phyloP scores from a whole-genome alignment of 805 yeast species.

The Monosporozyma aerobia region DNA sequence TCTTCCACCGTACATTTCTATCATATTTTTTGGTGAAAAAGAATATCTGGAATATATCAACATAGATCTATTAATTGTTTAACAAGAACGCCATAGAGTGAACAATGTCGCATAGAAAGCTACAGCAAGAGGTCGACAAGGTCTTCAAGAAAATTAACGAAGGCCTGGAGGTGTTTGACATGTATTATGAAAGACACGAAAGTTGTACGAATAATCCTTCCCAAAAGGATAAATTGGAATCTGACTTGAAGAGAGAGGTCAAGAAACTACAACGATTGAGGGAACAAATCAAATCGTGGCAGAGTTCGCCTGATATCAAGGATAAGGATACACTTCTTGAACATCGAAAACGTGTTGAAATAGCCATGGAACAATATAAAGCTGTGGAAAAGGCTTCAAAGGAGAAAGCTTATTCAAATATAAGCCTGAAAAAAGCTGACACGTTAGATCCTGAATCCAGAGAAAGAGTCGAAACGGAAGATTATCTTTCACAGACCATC shows the following conservation, averaged over 20 bases:
- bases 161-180: slow-evolving; percentile 80
- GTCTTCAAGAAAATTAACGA: slow-evolving; percentile 80
- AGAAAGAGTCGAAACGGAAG: slow-evolving; percentile 64
- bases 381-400: slow-evolving; percentile 90
- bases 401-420: slow-evolving; percentile 89
- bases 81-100: too few species aligned
- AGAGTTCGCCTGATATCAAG: slow-evolving; percentile 81
- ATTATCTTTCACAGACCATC: slow-evolving; percentile 56
- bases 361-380: slow-evolving; percentile 92
- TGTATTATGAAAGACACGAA: slow-evolving; percentile 75
- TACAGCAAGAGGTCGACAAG: slow-evolving; percentile 75
- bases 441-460: slow-evolving; percentile 68
- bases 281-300: slow-evolving; percentile 94
- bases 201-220: slow-evolving; percentile 67
- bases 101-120: slow-evolving; percentile 38
- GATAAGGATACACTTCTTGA: slow-evolving; percentile 80
- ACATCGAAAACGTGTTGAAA: slow-evolving; percentile 58
- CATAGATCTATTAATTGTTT: not conserved
- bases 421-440: slow-evolving; percentile 66
- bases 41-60: not conserved
- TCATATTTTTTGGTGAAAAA: too few species aligned
- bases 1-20: too few species aligned
- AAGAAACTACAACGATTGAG: slow-evolving; percentile 87
- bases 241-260: slow-evolving; percentile 89
- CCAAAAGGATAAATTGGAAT: slow-evolving; percentile 88